Evolutionary conservation across 2,329 filamentous ascomycete genomes (phyloP), one percentile per base, ranked within the genome.

Genomic region (Exophiala alcalophila): DNA sequence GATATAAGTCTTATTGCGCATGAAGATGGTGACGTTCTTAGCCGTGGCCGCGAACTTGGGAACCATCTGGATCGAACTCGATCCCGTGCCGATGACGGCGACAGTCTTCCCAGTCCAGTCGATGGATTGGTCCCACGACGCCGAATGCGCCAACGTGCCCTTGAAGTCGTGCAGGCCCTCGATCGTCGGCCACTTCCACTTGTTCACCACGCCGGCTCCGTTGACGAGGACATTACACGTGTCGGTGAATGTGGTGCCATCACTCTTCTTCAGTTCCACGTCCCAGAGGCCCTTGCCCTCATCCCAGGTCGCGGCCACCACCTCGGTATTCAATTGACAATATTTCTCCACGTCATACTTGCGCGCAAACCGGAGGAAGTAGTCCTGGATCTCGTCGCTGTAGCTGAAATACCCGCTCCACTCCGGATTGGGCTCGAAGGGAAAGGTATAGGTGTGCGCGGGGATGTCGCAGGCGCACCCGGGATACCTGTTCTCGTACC

Each of bases 181-280:
- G 19, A 68, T 65, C 2, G 51, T 38, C 2, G 66, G 70, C 65
- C 66, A 73, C 21, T 61, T 60, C 57, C 57, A 61, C 14, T 55
- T 53, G 39, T 49, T 46, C 32, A 52, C 14, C 0, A 47, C 36
- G 5, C 50, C 50, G 16, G 50, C 25, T 11, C 50, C 50, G 18
- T 52, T 52, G 27, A 52, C 41, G 14, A 52, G 18, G 8, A 52
- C 50, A 25, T 52, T 31, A 33, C 47, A 50, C 3, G 34, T 41
- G 18, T 52, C 50, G 10, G n/a, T 40, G 33, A 52, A 52, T 4
- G 43, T 44, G 35, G 21, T 44, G 16, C 47, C 49, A 20, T 52
- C 49, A 28, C 43, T 47, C n/a, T 42, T 41, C 21, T 39, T 40
- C n/a, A 50, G 14, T 12, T 41, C 35, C 20, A 52, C 43, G 1